A percentile compares a stretch with the other conserved stretches of the same genome.
These are phyloP conservation scores for Fusarium musae DNA, from an alignment of 2,329 filamentous ascomycete species.

Conservation along the genomic window DNA sequence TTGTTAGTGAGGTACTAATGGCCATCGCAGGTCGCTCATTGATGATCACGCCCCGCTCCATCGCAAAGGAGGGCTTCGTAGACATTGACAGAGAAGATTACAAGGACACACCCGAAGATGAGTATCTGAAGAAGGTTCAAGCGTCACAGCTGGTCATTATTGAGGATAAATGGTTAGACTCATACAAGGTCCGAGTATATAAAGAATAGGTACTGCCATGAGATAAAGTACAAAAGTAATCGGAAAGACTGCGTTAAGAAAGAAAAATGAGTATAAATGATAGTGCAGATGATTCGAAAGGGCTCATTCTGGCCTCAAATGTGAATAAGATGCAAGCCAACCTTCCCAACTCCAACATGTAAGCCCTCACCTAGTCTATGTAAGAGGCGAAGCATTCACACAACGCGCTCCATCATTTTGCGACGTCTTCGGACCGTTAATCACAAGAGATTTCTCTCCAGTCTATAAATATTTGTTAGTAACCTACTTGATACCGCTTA, in stretches of 20 bases:
- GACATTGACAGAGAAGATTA: slow-evolving; percentile 39
- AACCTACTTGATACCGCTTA: accelerated
- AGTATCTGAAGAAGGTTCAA: slow-evolving; percentile 30
- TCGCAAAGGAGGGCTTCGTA: slow-evolving; percentile 32
- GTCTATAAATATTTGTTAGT: neutral
- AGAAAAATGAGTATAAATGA: neutral
- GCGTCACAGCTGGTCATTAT: slow-evolving; percentile 32
- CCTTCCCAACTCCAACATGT: accelerated
- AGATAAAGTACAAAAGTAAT: neutral
- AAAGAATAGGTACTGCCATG: slow-evolving; percentile 7
- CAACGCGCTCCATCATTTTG: slow-evolving; percentile 20
- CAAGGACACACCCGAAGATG: slow-evolving; percentile 27
- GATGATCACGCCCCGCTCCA: slow-evolving; percentile 37
- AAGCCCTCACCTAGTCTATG: neutral
- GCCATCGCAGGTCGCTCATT: slow-evolving; percentile 16
- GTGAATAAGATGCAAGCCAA: neutral
- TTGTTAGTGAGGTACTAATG: neutral
- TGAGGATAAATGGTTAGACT: slow-evolving; percentile 34
- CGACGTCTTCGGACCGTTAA: slow-evolving; percentile 12
- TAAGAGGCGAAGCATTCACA: slow-evolving; percentile 13
- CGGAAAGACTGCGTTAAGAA: neutral
- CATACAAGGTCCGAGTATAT: slow-evolving; percentile 30
- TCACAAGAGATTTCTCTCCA: neutral
- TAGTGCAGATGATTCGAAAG: too few species aligned
- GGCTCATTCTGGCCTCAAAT: accelerated